These are phyloP conservation scores for Chlamydomonas incerta DNA, from an alignment of 139 green algal species.

Conservation along the genomic window DNA sequence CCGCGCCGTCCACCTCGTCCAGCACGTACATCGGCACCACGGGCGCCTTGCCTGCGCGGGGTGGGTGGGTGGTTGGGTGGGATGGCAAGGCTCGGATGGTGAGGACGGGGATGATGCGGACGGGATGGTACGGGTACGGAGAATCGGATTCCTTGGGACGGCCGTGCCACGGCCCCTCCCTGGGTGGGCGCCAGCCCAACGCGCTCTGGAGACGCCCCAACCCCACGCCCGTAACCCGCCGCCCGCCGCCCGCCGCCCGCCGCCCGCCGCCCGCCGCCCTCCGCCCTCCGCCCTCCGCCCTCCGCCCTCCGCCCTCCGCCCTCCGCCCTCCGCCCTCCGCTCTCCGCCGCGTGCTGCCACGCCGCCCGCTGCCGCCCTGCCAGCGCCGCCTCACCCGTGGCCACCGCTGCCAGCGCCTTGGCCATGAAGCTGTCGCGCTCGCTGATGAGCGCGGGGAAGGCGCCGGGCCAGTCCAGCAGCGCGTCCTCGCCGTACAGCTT, in stretches of 20 bases:
- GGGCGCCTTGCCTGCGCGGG: conserved; percentile 1
- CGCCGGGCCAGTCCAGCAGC: conserved; percentile 87
- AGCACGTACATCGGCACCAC: conserved; percentile 66
- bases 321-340: too few relatives aligned
- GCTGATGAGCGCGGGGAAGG: conserved; percentile 74
- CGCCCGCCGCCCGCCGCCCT: too few relatives aligned
- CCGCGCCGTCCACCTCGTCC: conserved; percentile 50
- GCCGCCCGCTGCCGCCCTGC: too few relatives aligned
- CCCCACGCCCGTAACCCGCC: too few relatives aligned
- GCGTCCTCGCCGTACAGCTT: conserved; percentile 90
- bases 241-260: too few relatives aligned
- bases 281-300: too few relatives aligned
- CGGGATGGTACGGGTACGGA: too few relatives aligned
- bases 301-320: neutral
- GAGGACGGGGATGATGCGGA: neutral
- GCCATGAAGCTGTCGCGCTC: conserved; percentile 91
- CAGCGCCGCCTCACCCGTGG: conserved; percentile 56
- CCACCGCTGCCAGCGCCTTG: conserved; percentile 65
- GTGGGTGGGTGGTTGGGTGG: neutral
- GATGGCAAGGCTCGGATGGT: neutral
- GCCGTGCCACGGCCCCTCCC: too few relatives aligned
- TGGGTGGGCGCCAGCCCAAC: too few relatives aligned
- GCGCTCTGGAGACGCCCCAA: too few relatives aligned
- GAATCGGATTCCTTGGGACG: too few relatives aligned
- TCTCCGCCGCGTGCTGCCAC: neutral